These are phyloP conservation scores for Thelonectria rubi DNA, from an alignment of 2,329 filamentous ascomycete genomes.

Conservation along the genomic window DNA sequence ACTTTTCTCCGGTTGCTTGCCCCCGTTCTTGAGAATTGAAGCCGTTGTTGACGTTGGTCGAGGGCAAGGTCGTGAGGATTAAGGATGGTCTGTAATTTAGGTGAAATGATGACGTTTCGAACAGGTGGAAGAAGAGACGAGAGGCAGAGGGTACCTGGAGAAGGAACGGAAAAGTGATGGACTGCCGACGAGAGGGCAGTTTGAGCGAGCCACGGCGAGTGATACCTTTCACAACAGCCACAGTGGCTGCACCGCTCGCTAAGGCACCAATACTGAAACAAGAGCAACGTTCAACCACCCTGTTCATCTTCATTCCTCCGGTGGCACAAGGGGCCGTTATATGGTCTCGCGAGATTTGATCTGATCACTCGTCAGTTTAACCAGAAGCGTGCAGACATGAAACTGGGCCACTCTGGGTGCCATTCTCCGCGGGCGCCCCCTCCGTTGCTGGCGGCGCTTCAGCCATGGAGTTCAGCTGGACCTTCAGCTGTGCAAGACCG, in stretches of 20 bases:
- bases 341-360: slow-evolving; percentile 6
- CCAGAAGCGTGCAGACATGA: slow-evolving; percentile 4
- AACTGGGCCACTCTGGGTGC: slow-evolving; percentile 5
- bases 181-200: neutral
- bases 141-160: too few species aligned
- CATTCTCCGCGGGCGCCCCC: neutral
- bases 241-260: neutral
- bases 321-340: slow-evolving; percentile 6
- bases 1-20: slow-evolving; percentile 3
- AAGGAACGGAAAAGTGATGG: neutral
- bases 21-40: neutral
- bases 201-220: neutral
- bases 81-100: neutral
- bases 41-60: neutral
- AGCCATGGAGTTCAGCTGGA: too few species aligned
- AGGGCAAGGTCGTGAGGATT: neutral
- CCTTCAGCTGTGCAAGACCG: slow-evolving; percentile 16
- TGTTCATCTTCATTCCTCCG: neutral
- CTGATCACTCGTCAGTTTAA: slow-evolving; percentile 2
- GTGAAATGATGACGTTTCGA: neutral
- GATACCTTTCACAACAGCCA: neutral
- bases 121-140: neutral
- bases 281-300: neutral
- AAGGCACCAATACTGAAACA: neutral
- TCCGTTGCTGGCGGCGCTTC: slow-evolving; percentile 1